phyloP scores from a whole-genome alignment of 2,329 filamentous ascomycete genomes.

The Botrytis tulipae region DNA sequence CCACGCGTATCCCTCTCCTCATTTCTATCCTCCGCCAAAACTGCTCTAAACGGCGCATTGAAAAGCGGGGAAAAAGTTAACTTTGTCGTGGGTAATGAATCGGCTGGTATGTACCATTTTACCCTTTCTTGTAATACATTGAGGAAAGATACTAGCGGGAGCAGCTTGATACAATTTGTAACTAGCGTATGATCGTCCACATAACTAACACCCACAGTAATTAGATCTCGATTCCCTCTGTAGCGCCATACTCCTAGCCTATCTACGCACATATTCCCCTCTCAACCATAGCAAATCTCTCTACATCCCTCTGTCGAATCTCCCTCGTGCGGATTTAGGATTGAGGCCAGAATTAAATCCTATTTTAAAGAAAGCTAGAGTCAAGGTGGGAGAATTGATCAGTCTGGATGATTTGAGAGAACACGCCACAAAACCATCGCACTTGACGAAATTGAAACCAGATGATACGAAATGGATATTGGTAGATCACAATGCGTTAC shows the following conservation, averaged over 20 bases:
- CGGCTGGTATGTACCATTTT: conserved; percentile 52
- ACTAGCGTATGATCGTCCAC: not conserved
- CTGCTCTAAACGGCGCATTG: conserved; percentile 45
- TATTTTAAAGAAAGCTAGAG: conserved; percentile 59
- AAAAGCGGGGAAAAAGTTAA: conserved; percentile 51
- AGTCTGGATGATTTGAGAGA: conserved; percentile 59
- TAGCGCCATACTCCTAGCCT: conserved; percentile 70
- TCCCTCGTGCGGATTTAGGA: conserved; percentile 63
- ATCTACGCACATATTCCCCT: conserved; percentile 62
- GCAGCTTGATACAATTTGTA: not conserved
- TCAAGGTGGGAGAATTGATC: conserved; percentile 61
- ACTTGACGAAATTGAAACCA: conserved; percentile 41
- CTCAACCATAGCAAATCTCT: conserved; percentile 43
- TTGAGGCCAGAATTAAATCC: conserved; percentile 72
- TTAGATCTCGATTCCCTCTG: conserved; percentile 81
- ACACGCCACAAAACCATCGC: conserved; percentile 44
- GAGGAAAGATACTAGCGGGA: not conserved
- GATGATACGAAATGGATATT: conserved; percentile 65
- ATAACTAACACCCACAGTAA: not conserved
- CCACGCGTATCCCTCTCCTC: conserved; percentile 45
- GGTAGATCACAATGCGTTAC: conserved; percentile 76
- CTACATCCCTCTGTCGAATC: conserved; percentile 72
- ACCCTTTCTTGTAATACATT: not conserved
- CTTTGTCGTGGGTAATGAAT: conserved; percentile 67
- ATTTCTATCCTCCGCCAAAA: conserved; percentile 53